Percentiles rank a stretch among this genome's conserved stretches.
Conservation (phyloP, 371 early-diverging fungal species). For the Mortierella sp. region DNA sequence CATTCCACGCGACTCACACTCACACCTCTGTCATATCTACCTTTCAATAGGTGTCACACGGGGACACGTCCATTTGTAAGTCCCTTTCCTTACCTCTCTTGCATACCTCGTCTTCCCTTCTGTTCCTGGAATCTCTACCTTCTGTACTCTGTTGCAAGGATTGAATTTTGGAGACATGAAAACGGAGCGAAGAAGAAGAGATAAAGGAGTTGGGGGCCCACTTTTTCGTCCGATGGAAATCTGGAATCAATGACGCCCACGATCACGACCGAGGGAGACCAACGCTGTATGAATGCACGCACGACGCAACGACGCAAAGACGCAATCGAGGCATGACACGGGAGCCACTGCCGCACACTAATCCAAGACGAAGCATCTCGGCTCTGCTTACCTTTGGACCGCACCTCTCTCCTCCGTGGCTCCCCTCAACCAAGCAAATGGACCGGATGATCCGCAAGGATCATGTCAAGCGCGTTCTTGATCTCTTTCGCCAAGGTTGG, state of each 20-base stretch:
- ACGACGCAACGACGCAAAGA: background rate
- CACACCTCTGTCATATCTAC: background rate
- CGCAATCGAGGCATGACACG: conserved; percentile 1
- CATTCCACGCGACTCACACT: background rate
- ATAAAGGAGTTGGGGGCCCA: conserved; percentile 49
- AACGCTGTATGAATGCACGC: conserved; percentile 21
- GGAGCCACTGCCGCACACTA: background rate
- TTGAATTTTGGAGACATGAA: conserved; percentile 50
- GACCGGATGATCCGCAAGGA: conserved; percentile 21
- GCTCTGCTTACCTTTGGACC: background rate
- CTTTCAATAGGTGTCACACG: conserved; percentile 33
- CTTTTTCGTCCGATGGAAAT: conserved; percentile 38
- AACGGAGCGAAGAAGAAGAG: conserved; percentile 50
- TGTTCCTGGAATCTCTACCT: conserved; percentile 42
- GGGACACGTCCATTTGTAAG: conserved; percentile 58
- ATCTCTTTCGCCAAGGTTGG: conserved; percentile 51
- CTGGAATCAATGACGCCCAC: conserved; percentile 31
- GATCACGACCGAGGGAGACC: conserved; percentile 33
- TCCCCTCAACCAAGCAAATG: conserved; percentile 15
- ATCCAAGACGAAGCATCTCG: conserved; percentile 13
- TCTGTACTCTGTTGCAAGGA: conserved; percentile 49
- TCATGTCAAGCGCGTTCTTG: conserved; percentile 52
- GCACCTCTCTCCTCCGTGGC: background rate
- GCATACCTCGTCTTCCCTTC: conserved; percentile 33
- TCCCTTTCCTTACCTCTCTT: conserved; percentile 42